phyloP scores from a whole-genome alignment of 805 yeast genomes.

The Metschnikowia shivogae region DNA sequence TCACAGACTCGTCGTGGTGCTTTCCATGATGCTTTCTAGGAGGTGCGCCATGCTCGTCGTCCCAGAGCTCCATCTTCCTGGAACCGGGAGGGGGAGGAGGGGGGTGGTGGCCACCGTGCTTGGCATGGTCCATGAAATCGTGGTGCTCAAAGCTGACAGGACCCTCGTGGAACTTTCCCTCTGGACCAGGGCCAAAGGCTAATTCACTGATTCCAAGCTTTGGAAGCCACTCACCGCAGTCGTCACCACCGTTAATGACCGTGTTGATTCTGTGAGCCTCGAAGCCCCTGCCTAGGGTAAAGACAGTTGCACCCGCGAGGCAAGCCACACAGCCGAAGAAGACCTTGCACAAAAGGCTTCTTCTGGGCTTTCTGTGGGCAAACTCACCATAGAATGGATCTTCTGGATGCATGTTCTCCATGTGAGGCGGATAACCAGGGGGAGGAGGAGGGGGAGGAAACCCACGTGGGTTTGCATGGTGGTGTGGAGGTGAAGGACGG shows the following conservation, averaged over 20 bases:
- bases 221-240: background rate
- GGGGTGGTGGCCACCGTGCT: background rate
- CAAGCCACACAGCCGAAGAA: conserved; percentile 10
- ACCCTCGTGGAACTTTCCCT: background rate
- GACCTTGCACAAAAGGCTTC: conserved; percentile 2
- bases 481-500: conserved; percentile 9
- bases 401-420: background rate
- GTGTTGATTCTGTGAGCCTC: conserved; percentile 9
- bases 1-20: no score
- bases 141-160: background rate
- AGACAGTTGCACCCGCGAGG: conserved; percentile 14
- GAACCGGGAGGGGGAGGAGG: background rate
- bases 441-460: conserved; percentile 4
- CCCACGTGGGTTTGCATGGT: conserved; percentile 1
- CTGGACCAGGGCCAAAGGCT: background rate
- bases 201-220: background rate
- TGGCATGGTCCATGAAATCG: background rate
- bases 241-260: background rate
- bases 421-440: background rate
- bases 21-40: background rate
- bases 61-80: background rate
- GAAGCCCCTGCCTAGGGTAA: conserved; percentile 17
- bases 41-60: background rate
- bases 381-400: conserved; percentile 12
- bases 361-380: conserved; percentile 1